These are phyloP conservation scores for Sclerotiophoma versabilis DNA, from an alignment of 2,329 filamentous ascomycete species.

Conservation along the genomic window DNA sequence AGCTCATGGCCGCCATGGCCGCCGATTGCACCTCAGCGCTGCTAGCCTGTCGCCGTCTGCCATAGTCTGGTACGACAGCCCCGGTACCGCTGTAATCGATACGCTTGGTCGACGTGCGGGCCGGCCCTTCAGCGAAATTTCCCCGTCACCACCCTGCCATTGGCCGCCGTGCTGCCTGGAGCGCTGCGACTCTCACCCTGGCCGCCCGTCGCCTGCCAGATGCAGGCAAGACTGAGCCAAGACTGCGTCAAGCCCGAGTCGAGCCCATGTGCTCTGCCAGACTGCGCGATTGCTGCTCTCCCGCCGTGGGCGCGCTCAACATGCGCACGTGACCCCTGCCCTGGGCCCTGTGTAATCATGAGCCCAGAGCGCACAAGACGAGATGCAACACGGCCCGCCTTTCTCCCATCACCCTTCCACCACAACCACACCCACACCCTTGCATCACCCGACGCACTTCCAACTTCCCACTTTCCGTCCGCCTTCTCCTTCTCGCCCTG, in stretches of 20 bases:
- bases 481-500: constrained; percentile 2
- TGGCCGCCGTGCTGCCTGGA: constrained; percentile 24
- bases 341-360: constrained; percentile 21
- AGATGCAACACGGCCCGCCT: constrained; percentile 26
- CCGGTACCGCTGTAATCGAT: constrained; percentile 36
- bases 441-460: constrained; percentile 37
- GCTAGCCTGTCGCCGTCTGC: background rate
- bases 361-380: constrained; percentile 20
- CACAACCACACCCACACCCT: constrained; percentile 13
- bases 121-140: constrained; percentile 41
- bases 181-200: too few species aligned
- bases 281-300: constrained; percentile 19
- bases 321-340: constrained; percentile 13
- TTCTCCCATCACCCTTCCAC: constrained; percentile 19
- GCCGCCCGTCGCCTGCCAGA: constrained; percentile 29
- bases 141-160: constrained; percentile 27
- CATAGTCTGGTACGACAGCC: constrained; percentile 34
- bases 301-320: constrained; percentile 14
- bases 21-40: background rate
- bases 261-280: background rate
- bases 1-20: background rate
- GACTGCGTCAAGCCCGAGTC: background rate
- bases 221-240: constrained; percentile 21
- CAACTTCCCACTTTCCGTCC: constrained; percentile 13
- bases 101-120: constrained; percentile 36